These are phyloP conservation scores for Heteromeles arbutifolia DNA, from an alignment of 306 rosid species.

Conservation along the genomic window DNA sequence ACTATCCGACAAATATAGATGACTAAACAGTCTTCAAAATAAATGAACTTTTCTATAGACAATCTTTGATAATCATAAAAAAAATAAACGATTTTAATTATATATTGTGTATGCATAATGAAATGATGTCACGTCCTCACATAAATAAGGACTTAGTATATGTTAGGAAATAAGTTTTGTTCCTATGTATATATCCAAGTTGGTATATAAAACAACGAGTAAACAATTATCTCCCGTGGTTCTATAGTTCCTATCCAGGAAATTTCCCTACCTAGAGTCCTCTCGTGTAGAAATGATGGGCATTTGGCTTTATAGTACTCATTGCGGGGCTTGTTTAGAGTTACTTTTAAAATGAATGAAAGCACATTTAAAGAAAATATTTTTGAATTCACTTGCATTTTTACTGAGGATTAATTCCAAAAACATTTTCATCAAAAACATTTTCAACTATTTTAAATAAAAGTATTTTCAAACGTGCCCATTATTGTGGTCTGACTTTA, in stretches of 20 bases:
- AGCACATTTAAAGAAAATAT: too few relatives aligned
- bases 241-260: not conserved
- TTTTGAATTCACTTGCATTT: too few relatives aligned
- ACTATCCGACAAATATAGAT: not conserved
- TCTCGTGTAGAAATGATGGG: not conserved
- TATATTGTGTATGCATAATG: too few relatives aligned
- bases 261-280: not conserved
- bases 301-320: not conserved
- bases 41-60: not conserved
- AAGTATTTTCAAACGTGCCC: too few relatives aligned
- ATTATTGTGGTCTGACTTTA: not conserved
- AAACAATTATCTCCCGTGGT: not conserved
- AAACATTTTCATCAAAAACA: too few relatives aligned
- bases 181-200: not conserved
- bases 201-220: not conserved
- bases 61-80: too few relatives aligned
- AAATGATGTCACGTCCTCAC: not conserved
- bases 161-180: not conserved
- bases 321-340: too few relatives aligned
- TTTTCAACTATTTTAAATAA: too few relatives aligned
- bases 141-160: not conserved
- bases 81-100: too few relatives aligned
- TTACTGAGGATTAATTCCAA: too few relatives aligned
- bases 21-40: too few relatives aligned
- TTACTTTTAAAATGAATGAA: too few relatives aligned